Percentiles rank a stretch among this genome's conserved stretches.
These are phyloP conservation scores for Neurospora tetrasperma DNA, from an alignment of 495 filamentous ascomycete genomes.

Conservation along the genomic window DNA sequence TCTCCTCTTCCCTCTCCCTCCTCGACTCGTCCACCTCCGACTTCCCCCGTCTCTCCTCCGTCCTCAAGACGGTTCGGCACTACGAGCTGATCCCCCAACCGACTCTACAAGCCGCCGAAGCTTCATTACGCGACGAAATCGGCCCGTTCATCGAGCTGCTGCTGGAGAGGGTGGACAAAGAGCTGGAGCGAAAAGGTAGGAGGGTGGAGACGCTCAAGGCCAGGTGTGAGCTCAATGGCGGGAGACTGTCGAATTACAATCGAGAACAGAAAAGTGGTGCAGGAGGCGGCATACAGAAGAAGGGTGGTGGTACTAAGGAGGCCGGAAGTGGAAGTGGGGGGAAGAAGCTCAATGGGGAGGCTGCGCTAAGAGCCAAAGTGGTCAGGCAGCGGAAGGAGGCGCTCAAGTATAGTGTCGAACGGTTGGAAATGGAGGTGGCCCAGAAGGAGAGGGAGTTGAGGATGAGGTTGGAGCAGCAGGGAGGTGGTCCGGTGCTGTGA, in stretches of 20 bases:
- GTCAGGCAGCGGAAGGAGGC: conserved; percentile 32
- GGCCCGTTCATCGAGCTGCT: conserved; percentile 34
- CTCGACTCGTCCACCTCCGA: conserved; percentile 41
- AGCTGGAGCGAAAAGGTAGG: conserved; percentile 34
- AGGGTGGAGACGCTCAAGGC: conserved; percentile 40
- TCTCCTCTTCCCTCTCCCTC: conserved; percentile 33
- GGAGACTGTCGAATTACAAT: conserved; percentile 23
- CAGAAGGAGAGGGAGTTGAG: conserved; percentile 42
- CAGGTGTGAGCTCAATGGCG: conserved; percentile 36
- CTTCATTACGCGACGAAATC: conserved; percentile 41
- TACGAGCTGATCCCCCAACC: conserved; percentile 43
- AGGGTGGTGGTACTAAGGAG: not conserved
- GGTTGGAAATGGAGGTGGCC: conserved; percentile 39
- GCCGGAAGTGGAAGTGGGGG: not conserved
- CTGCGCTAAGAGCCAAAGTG: conserved; percentile 29
- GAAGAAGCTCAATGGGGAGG: conserved; percentile 18
- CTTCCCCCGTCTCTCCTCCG: conserved; percentile 34
- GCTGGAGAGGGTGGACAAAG: conserved; percentile 38
- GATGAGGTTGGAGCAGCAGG: conserved; percentile 28
- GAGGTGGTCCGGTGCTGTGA: not conserved
- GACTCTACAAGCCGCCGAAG: conserved; percentile 36
- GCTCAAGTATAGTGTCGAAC: conserved; percentile 38
- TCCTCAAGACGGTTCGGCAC: conserved; percentile 42
- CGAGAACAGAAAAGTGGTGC: not conserved
- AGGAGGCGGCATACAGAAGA: not conserved